Conservation (phyloP, 352 stramenopile species). For the Globisporangium yorkense region DNA sequence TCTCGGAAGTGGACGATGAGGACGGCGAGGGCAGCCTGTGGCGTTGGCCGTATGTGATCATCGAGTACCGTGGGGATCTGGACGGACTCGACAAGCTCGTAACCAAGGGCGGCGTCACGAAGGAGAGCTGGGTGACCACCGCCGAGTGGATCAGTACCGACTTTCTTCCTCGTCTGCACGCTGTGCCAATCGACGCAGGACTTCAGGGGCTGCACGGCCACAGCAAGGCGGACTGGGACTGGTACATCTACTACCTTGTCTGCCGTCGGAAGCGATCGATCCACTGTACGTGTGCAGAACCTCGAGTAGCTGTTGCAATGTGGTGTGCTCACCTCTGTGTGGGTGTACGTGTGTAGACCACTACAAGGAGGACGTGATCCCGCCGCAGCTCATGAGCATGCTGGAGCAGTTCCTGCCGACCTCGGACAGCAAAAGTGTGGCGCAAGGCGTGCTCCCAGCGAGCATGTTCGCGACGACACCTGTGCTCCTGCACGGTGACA, state of each 20-base stretch:
- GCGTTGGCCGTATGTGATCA: constrained; percentile 82
- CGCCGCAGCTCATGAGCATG: constrained; percentile 47
- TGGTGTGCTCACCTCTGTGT: constrained; percentile 6
- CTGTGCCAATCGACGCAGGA: constrained; percentile 34
- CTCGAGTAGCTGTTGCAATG: not conserved
- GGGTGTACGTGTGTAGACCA: constrained; percentile 38
- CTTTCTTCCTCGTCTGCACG: constrained; percentile 60
- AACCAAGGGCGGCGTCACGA: constrained; percentile 42
- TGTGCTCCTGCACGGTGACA: constrained; percentile 72
- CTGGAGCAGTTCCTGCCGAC: constrained; percentile 57
- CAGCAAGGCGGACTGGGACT: constrained; percentile 61
- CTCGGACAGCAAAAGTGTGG: constrained; percentile 21
- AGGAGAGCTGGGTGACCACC: constrained; percentile 37
- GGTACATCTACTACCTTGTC: constrained; percentile 79
- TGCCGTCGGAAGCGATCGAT: constrained; percentile 54
- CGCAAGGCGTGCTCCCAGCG: constrained; percentile 33
- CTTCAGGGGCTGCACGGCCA: constrained; percentile 57
- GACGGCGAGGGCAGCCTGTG: constrained; percentile 64
- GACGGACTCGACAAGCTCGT: constrained; percentile 50
- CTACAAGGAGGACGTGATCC: constrained; percentile 44
- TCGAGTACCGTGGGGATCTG: constrained; percentile 52
- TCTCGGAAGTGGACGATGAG: constrained; percentile 60
- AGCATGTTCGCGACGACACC: constrained; percentile 19
- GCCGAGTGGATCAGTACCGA: constrained; percentile 55
- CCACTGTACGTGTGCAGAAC: constrained; percentile 43